A percentile compares a stretch with the other conserved stretches of the same genome.
phyloP scores from a whole-genome alignment of 345 rosid genomes.

The Arabis alpina region DNA sequence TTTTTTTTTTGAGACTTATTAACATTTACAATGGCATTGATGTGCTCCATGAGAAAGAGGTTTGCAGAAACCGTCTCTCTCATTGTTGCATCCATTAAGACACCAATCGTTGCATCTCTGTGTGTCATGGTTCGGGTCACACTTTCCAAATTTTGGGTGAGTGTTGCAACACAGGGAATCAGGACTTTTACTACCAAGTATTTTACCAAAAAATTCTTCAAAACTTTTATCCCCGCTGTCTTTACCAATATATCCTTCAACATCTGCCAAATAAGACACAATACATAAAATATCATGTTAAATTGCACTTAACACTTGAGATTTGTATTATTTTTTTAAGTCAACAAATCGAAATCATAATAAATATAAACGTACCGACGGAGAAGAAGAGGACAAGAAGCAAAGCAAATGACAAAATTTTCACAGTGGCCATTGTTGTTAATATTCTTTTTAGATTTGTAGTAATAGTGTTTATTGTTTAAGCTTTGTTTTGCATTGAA shows the following conservation, averaged over 20 bases:
- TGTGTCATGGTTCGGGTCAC: conserved; percentile 16
- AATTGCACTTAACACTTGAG: neutral
- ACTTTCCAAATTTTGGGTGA: conserved; percentile 34
- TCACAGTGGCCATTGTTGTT: conserved; percentile 12
- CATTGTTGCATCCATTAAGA: conserved; percentile 21
- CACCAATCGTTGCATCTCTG: conserved; percentile 29
- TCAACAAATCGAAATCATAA: neutral
- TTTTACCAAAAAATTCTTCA: too few species aligned
- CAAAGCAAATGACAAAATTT: conserved; percentile 29
- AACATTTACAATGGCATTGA: conserved; percentile 24
- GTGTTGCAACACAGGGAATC: conserved; percentile 35
- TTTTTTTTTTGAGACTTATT: neutral
- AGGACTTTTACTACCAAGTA: too few species aligned
- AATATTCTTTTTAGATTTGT: conserved; percentile 7
- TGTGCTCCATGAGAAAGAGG: conserved; percentile 11
- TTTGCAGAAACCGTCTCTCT: conserved; percentile 24
- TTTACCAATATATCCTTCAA: neutral
- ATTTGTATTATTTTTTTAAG: neutral
- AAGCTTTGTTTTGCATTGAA: neutral
- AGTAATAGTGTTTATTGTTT: neutral
- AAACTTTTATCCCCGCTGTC: too few species aligned
- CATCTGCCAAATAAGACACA: conserved; percentile 4
- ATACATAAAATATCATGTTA: neutral
- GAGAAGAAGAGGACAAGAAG: conserved; percentile 20
- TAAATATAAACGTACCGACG: neutral